Base-by-base conservation (phyloP, 495 filamentous ascomycete species). In the Patellaria atrata region DNA sequence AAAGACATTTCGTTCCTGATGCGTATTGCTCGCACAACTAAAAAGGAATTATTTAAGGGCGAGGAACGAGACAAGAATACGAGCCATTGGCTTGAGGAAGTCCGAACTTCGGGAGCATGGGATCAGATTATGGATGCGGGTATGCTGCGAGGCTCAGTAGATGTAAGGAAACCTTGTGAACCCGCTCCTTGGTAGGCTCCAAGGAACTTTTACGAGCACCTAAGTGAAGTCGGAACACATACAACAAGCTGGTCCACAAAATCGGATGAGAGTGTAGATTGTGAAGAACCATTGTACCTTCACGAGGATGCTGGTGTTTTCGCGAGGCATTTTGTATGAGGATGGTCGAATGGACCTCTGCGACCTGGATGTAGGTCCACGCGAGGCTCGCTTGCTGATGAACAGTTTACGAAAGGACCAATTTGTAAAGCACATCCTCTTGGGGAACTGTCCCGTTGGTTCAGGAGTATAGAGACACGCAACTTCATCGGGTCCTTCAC, bases 361-460 rank as follows among this genome's bases (percentile, higher is more conserved):
- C 45, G 55, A 58, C 30, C 54, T 52, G 47, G 54, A 55, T 2
- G 27, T 60, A 7, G 60, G 58, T n/a, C 61, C 60, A 10, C 38
- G 43, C 2, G 53, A 60, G 25, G 60, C 62, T 30, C 40, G 37
- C 8, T 37, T 44, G 2, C 37, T 63, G 15, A 55, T 63, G 39
- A 32, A 50, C 8, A 52, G 42, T 21, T 34, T 63, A 33, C 41
- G 41, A 12, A 38, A 37, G 1, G 63, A 61, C 28, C 38, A 40
- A 1, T 54, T 52, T 33, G 45, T 61, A 21, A 50, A 38, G 9
- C 60, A 62, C 33, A 61, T 63, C 35, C 44, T 64, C 13, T 48
- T 62, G 19, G 59, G 60, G 6, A 62, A 65, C 42, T 61, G 61
- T 33, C 56, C 61, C 43, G 57, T 63, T 22, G 56, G 57, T 6